phyloP scores from a whole-genome alignment of 1,284 basidiomycete species.

The Fomitiporia mediterranea region DNA sequence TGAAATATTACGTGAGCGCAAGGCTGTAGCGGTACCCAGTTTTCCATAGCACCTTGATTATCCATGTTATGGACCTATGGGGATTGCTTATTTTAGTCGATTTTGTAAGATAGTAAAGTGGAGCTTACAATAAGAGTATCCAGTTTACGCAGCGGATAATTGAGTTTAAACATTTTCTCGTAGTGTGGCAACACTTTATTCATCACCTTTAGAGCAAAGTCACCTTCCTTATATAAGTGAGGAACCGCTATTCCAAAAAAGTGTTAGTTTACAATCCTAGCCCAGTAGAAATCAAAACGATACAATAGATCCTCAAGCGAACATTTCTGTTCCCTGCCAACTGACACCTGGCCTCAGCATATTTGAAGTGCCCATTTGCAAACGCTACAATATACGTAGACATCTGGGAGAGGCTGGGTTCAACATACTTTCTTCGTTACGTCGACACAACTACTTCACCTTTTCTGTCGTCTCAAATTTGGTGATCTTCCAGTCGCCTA shows the following conservation, averaged over 20 bases:
- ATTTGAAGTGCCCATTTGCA: slow-evolving; percentile 81
- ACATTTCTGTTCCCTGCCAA: slow-evolving; percentile 78
- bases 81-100: not conserved
- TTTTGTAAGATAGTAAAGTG: not conserved
- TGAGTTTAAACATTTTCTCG: slow-evolving; percentile 87
- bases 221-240: slow-evolving; percentile 79
- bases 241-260: slow-evolving; percentile 66
- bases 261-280: not conserved
- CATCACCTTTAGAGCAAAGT: slow-evolving; percentile 87
- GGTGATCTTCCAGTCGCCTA: slow-evolving; percentile 72
- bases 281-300: slow-evolving; percentile 22
- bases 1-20: not conserved
- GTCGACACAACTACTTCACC: slow-evolving; percentile 25
- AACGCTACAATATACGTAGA: slow-evolving; percentile 91
- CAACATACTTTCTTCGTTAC: too few species aligned
- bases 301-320: slow-evolving; percentile 82
- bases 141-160: slow-evolving; percentile 92
- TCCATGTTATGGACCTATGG: slow-evolving; percentile 79
- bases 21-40: slow-evolving; percentile 51
- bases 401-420: slow-evolving; percentile 41
- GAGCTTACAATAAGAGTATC: slow-evolving; percentile 74
- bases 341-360: slow-evolving; percentile 76
- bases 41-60: slow-evolving; percentile 94
- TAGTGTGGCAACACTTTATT: slow-evolving; percentile 85
- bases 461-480: slow-evolving; percentile 72